Conservation (phyloP, 1,284 basidiomycete species). For the Puccinia coronata region DNA sequence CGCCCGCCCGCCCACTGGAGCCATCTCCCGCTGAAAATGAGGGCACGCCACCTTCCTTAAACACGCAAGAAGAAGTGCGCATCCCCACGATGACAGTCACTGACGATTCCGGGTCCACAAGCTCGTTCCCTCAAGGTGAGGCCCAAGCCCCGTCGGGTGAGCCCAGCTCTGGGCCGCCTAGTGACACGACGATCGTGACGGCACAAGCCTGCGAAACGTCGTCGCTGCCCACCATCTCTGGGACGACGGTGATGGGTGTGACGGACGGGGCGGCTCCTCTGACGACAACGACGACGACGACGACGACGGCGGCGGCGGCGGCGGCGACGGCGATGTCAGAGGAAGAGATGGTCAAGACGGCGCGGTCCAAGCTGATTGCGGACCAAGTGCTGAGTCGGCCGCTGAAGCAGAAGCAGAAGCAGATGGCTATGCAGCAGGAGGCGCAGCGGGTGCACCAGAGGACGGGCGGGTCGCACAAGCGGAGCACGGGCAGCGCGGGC, state of each 20-base stretch:
- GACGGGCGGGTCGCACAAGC: background rate
- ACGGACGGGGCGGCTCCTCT: background rate
- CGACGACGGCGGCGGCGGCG: background rate
- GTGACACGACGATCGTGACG: background rate
- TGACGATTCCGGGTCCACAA: slow-evolving; percentile 50
- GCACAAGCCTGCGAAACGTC: background rate
- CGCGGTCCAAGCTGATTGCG: slow-evolving; percentile 35
- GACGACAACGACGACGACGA: background rate
- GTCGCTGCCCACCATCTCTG: background rate
- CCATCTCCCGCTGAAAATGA: background rate
- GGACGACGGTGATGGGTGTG: background rate
- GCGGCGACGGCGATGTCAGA: background rate
- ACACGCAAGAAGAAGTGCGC: slow-evolving; percentile 57
- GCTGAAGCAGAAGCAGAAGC: slow-evolving; percentile 47
- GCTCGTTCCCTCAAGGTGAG: slow-evolving; percentile 38
- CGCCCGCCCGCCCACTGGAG: slow-evolving; percentile 56
- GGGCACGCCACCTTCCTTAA: slow-evolving; percentile 61
- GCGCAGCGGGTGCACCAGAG: slow-evolving; percentile 13
- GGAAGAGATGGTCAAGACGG: background rate
- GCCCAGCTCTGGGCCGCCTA: slow-evolving; percentile 5
- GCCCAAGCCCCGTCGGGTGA: slow-evolving; percentile 5
- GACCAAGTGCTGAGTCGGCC: slow-evolving; percentile 40
- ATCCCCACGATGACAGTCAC: slow-evolving; percentile 56
- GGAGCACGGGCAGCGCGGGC: background rate
- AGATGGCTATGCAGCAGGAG: slow-evolving; percentile 31